phyloP scores from a whole-genome alignment of 2,329 filamentous ascomycete species.

The Fusarium torreyae region DNA sequence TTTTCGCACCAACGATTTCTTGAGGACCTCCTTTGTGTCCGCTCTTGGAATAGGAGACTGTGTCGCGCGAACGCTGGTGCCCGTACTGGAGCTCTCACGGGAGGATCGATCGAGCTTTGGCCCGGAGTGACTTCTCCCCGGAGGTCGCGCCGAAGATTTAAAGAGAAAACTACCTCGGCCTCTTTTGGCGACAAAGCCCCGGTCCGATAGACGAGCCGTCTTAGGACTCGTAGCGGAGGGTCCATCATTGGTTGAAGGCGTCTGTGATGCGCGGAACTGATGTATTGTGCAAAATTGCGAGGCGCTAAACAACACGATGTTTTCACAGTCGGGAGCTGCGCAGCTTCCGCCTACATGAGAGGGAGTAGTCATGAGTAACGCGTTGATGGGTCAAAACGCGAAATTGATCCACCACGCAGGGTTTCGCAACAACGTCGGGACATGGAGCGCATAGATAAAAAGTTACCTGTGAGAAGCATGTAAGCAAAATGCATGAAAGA shows the following conservation, averaged over 20 bases:
- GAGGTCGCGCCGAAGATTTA: slow-evolving; percentile 20
- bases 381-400: slow-evolving; percentile 17
- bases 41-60: slow-evolving; percentile 1
- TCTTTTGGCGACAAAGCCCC: slow-evolving; percentile 36
- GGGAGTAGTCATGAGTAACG: slow-evolving; percentile 36
- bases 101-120: slow-evolving; percentile 6
- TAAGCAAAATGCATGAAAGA: slow-evolving; percentile 18
- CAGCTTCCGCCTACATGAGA: slow-evolving; percentile 38
- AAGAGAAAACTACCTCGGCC: slow-evolving; percentile 24
- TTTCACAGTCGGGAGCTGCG: slow-evolving; percentile 26
- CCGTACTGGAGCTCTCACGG: background rate
- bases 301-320: slow-evolving; percentile 23
- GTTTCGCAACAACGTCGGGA: slow-evolving; percentile 9
- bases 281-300: slow-evolving; percentile 40
- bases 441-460: slow-evolving; percentile 19
- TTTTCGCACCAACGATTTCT: background rate
- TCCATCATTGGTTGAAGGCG: background rate
- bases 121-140: slow-evolving; percentile 4
- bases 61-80: background rate
- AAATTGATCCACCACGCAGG: slow-evolving; percentile 24
- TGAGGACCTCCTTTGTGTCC: background rate
- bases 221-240: slow-evolving; percentile 6
- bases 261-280: slow-evolving; percentile 6
- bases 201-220: slow-evolving; percentile 9
- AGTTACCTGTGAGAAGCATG: slow-evolving; percentile 10